Percentiles rank a stretch among this genome's conserved stretches.
Conservation (phyloP, 805 yeast genomes). For the Candida tammaniensis region DNA sequence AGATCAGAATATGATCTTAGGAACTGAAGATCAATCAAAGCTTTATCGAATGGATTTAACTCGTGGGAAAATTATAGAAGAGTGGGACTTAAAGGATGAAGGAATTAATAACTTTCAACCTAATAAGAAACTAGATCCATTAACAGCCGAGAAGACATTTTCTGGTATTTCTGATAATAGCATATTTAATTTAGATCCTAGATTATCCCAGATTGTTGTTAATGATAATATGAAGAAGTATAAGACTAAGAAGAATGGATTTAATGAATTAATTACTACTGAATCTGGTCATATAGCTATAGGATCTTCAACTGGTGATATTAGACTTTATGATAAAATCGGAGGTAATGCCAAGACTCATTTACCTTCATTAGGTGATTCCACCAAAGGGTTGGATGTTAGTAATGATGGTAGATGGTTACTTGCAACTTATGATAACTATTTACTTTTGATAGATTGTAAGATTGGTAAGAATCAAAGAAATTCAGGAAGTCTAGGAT, state of each 20-base stretch:
- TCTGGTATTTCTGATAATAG: conserved; percentile 66
- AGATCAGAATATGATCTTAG: conserved; percentile 63
- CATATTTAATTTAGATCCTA: conserved; percentile 77
- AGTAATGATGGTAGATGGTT: conserved; percentile 82
- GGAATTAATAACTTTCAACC: conserved; percentile 62
- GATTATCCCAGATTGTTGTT: conserved; percentile 61
- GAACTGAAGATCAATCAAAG: conserved; percentile 31
- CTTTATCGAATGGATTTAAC: conserved; percentile 76
- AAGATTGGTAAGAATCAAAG: conserved; percentile 55
- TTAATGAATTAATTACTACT: conserved; percentile 67
- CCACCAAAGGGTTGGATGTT: conserved; percentile 62
- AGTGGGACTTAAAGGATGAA: conserved; percentile 58
- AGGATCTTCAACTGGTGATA: conserved; percentile 72
- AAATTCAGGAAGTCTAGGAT: conserved; percentile 16
- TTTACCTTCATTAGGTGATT: conserved; percentile 81
- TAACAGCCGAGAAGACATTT: conserved; percentile 71
- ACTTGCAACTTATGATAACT: conserved; percentile 74
- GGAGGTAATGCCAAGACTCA: conserved; percentile 77
- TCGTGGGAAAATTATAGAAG: conserved; percentile 81
- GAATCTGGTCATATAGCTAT: conserved; percentile 73
- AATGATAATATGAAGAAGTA: conserved; percentile 44
- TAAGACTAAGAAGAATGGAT: conserved; percentile 48
- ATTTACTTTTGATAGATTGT: conserved; percentile 68
- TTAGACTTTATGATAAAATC: conserved; percentile 66
- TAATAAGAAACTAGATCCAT: conserved; percentile 67